Evolutionary conservation across 257 asterid genomes (phyloP).

Genomic region (Forsythia viridissima): DNA sequence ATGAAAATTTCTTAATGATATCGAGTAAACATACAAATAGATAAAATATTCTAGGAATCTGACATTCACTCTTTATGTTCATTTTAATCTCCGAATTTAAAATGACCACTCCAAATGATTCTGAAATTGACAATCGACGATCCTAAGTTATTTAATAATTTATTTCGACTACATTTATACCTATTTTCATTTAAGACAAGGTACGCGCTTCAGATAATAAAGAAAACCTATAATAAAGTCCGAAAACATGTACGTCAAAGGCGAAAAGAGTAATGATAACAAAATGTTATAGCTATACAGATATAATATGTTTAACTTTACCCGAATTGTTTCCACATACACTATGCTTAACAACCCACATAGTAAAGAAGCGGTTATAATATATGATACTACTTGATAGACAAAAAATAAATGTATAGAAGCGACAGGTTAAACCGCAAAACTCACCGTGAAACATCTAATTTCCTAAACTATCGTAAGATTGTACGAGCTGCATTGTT

Average conservation of each 20-base stretch:
- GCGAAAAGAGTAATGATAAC: neutral
- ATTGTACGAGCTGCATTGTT: slow-evolving; percentile 69
- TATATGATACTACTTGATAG: neutral
- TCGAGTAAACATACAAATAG: too few species aligned
- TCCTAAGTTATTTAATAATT: too few species aligned
- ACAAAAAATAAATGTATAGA: slow-evolving; percentile 6
- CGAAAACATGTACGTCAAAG: neutral
- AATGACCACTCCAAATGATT: too few species aligned
- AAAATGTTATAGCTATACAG: neutral
- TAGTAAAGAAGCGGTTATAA: neutral
- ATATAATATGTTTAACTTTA: neutral
- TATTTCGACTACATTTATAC: too few species aligned
- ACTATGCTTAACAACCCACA: neutral
- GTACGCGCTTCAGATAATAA: too few species aligned
- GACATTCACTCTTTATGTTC: too few species aligned
- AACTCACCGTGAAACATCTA: slow-evolving; percentile 21
- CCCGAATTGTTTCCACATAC: neutral
- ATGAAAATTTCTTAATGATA: too few species aligned
- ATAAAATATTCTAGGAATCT: too few species aligned
- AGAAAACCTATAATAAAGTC: too few species aligned
- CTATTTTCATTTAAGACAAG: too few species aligned
- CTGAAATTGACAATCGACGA: neutral
- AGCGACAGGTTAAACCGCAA: slow-evolving; percentile 3
- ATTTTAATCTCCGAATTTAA: too few species aligned
- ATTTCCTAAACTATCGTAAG: slow-evolving; percentile 55